phyloP scores from a whole-genome alignment of 2,329 filamentous ascomycete species.

The Aspergillus sp. region DNA sequence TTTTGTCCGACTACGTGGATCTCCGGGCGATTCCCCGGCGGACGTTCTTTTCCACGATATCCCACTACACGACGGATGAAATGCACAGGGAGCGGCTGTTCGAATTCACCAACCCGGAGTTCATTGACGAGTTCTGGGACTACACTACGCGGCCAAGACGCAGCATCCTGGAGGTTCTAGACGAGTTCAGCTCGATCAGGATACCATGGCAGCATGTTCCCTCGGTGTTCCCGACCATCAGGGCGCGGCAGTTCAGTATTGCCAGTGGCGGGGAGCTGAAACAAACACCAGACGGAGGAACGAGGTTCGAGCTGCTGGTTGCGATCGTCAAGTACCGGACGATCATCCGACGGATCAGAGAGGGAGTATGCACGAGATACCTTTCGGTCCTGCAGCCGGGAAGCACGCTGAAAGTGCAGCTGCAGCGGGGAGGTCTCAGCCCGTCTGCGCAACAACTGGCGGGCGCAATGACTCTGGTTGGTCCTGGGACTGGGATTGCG shows the following conservation, averaged over 20 bases:
- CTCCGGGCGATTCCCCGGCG: conserved; percentile 82
- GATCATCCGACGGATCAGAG: conserved; percentile 69
- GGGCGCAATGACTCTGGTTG: conserved; percentile 64
- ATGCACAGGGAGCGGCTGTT: conserved; percentile 71
- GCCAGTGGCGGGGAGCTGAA: conserved; percentile 58
- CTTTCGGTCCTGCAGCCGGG: conserved; percentile 54
- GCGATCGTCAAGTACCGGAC: conserved; percentile 89
- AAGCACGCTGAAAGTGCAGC: conserved; percentile 50
- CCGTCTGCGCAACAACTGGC: conserved; percentile 38
- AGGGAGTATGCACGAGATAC: conserved; percentile 87
- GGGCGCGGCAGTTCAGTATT: conserved; percentile 90
- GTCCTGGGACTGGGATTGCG: conserved; percentile 77
- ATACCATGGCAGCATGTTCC: conserved; percentile 66
- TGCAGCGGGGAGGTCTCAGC: conserved; percentile 46
- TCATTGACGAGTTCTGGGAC: conserved; percentile 87
- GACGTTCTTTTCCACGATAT: conserved; percentile 70
- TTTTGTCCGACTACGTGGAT: conserved; percentile 77
- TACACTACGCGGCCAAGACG: conserved; percentile 86
- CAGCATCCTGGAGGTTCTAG: conserved; percentile 82
- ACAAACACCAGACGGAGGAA: conserved; percentile 25
- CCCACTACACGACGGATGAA: conserved; percentile 61
- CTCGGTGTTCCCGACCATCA: conserved; percentile 67
- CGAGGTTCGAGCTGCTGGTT: conserved; percentile 61
- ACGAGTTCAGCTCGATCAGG: conserved; percentile 77
- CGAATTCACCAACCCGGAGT: conserved; percentile 72